These are phyloP conservation scores for Pseudomonodictys pantanalensis DNA, from an alignment of 495 filamentous ascomycete species.

Conservation along the genomic window DNA sequence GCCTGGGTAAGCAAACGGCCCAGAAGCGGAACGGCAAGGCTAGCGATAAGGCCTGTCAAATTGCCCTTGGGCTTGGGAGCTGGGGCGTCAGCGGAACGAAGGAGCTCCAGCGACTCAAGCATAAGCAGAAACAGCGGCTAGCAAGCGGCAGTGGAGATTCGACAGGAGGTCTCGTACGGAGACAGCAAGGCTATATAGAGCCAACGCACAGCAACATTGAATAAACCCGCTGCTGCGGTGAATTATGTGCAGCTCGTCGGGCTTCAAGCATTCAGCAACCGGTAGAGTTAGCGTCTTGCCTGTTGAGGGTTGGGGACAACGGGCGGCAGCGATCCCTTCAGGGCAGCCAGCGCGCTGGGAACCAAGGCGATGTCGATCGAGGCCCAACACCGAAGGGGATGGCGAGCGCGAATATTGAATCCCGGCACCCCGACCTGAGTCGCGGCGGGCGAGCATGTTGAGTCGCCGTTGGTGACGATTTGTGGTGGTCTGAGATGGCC, in stretches of 20 bases:
- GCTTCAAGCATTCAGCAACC: background rate
- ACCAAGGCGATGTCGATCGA: background rate
- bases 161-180: slow-evolving; percentile 4
- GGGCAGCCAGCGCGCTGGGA: too few relatives aligned
- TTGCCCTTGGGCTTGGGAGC: background rate
- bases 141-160: background rate
- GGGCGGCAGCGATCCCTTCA: background rate
- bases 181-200: background rate
- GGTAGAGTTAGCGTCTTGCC: background rate
- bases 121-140: background rate
- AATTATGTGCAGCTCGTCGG: background rate
- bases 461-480: too few relatives aligned
- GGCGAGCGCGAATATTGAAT: too few relatives aligned
- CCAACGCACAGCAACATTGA: too few relatives aligned
- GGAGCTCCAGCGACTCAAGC: background rate
- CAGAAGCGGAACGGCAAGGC: background rate
- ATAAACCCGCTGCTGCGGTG: too few relatives aligned
- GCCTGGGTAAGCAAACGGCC: background rate
- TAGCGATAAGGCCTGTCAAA: slow-evolving; percentile 17
- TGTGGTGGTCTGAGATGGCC: too few relatives aligned
- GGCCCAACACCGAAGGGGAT: background rate
- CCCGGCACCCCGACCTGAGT: too few relatives aligned
- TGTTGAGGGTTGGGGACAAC: background rate
- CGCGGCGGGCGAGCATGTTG: too few relatives aligned
- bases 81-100: slow-evolving; percentile 1